These are phyloP conservation scores for Metschnikowia koreensis DNA, from an alignment of 805 yeast species.

Conservation along the genomic window DNA sequence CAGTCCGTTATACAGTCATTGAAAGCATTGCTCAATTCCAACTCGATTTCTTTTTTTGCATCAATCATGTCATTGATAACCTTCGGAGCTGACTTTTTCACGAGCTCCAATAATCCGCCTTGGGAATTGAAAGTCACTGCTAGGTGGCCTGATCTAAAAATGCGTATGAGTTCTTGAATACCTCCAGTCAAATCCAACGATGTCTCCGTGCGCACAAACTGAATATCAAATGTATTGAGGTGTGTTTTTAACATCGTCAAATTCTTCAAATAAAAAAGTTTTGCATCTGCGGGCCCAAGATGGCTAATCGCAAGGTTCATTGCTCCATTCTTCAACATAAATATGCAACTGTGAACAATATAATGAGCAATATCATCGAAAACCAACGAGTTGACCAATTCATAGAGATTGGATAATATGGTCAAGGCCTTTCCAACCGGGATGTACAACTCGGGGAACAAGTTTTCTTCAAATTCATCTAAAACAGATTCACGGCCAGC, in stretches of 20 bases:
- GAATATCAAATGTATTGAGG: conserved; percentile 74
- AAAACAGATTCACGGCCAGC: conserved; percentile 10
- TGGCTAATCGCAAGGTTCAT: conserved; percentile 43
- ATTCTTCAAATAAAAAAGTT: conserved; percentile 69
- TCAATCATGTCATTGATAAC: conserved; percentile 82
- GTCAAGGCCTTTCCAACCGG: conserved; percentile 71
- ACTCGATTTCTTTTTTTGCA: conserved; percentile 66
- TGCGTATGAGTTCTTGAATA: conserved; percentile 45
- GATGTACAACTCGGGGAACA: conserved; percentile 55
- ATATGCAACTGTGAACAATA: conserved; percentile 74
- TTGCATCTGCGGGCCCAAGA: conserved; percentile 55
- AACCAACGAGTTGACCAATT: conserved; percentile 69
- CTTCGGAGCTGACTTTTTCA: conserved; percentile 70
- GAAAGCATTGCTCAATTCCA: conserved; percentile 68
- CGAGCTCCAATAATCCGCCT: conserved; percentile 47
- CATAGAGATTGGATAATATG: conserved; percentile 73
- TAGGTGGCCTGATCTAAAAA: conserved; percentile 43
- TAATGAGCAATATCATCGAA: conserved; percentile 90
- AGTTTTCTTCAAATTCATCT: conserved; percentile 36
- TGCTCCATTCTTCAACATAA: conserved; percentile 54
- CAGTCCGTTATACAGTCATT: conserved; percentile 61
- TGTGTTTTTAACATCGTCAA: conserved; percentile 68
- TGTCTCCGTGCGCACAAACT: conserved; percentile 66
- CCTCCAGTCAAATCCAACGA: conserved; percentile 78
- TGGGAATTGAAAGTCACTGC: conserved; percentile 34